Conservation (phyloP, 202 grass and related monocot species). For the Panicum virgatum region DNA sequence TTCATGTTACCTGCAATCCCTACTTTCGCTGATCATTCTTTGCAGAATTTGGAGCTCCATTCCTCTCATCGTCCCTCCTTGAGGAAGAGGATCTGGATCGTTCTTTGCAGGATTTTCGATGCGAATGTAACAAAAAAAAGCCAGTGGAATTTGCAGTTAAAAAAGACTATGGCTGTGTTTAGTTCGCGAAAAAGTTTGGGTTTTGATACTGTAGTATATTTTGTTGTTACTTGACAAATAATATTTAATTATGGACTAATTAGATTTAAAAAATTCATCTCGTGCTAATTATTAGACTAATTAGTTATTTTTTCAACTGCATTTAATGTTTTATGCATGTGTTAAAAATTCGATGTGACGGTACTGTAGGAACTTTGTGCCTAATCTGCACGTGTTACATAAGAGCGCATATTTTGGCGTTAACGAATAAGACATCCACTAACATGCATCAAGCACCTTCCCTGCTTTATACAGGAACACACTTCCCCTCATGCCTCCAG, state of each 20-base stretch:
- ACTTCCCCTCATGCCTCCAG: conserved; percentile 7
- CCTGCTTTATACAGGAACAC: conserved; percentile 28
- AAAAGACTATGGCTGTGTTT: background rate
- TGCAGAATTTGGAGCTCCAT: conserved; percentile 51
- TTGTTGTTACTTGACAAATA: too few species aligned
- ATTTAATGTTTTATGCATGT: too few species aligned
- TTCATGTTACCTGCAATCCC: background rate
- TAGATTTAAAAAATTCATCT: too few species aligned
- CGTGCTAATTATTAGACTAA: too few species aligned
- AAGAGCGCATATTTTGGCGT: background rate
- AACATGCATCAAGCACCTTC: conserved; percentile 20
- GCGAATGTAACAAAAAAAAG: background rate
- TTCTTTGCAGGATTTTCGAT: background rate
- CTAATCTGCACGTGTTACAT: conserved; percentile 4
- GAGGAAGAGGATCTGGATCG: background rate
- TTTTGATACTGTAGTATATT: too few species aligned
- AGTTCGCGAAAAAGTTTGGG: background rate
- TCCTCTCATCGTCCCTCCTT: conserved; percentile 73
- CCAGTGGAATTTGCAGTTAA: background rate
- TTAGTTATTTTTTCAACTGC: too few species aligned
- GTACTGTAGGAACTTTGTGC: background rate
- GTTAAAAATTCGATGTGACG: too few species aligned
- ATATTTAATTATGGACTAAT: too few species aligned
- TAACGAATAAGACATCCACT: background rate
- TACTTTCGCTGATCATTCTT: background rate